phyloP scores from a whole-genome alignment of 441 rosid genomes.

The Arabidopsis hybrid region DNA sequence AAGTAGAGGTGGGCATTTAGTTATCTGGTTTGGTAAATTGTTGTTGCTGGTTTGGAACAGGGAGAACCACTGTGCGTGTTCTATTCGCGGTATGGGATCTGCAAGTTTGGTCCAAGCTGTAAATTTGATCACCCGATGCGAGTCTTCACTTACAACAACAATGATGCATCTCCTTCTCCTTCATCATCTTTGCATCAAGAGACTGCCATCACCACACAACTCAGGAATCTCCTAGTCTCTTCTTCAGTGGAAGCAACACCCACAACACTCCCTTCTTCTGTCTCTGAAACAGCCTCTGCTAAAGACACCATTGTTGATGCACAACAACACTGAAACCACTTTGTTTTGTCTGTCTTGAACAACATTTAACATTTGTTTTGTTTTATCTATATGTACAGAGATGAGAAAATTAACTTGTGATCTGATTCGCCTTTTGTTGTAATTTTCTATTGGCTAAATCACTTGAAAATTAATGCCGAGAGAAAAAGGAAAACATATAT shows the following conservation, averaged over 20 bases:
- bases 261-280: constrained; percentile 58
- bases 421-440: constrained; percentile 39
- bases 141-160: constrained; percentile 68
- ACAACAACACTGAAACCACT: constrained; percentile 37
- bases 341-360: neutral
- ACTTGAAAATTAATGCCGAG: neutral
- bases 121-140: constrained; percentile 98
- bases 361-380: neutral
- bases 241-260: constrained; percentile 69
- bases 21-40: neutral
- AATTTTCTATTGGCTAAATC: constrained; percentile 39
- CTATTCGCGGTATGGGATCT: constrained; percentile 90
- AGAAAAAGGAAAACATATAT: neutral
- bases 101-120: constrained; percentile 99
- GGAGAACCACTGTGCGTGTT: constrained; percentile 94
- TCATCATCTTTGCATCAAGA: constrained; percentile 19
- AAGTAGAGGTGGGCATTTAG: neutral
- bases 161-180: constrained; percentile 53
- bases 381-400: constrained; percentile 36
- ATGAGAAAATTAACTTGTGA: constrained; percentile 14
- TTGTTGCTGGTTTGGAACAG: constrained; percentile 47
- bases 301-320: constrained; percentile 67
- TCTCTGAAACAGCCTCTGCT: constrained; percentile 74
- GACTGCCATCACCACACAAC: constrained; percentile 16
- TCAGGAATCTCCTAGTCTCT: constrained; percentile 13